Evolutionary conservation across 2,329 filamentous ascomycete species (phyloP), one percentile per base, ranked within the genome.

Genomic region (Trichophyton equinum): DNA sequence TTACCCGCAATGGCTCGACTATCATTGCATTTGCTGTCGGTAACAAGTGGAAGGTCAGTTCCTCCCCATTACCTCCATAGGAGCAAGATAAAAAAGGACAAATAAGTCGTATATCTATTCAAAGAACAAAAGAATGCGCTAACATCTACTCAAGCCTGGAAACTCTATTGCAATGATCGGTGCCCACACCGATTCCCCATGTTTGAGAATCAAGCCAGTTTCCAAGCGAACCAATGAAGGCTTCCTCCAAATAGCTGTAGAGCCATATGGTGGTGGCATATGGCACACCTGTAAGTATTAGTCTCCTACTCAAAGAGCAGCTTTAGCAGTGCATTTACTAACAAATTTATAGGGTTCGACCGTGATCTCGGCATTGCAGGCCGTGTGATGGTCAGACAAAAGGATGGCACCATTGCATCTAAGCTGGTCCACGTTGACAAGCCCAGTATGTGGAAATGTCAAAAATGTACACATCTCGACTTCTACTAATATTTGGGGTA

Each of bases 231-330:
- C 83, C 69, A 85, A 83, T 61, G 87, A 88, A 65, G 92, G 92
- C 11, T 99, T 94, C 74, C 76, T 96, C 64, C 94, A 99, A 76
- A 86, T 99, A 61, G 94, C 91, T 59, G 92, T 96, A 58, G 94
- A 99, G 79, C 92, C 90, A 1, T 99, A 99, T 71, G 94, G 94
- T 59, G 94, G 94, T 64, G 94, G 94, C 61, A 86, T 97, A 69
- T 97, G 92, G 92, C 91, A 96, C 75, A 95, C 89, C 55, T 99
- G 85, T 78, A 63, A 57, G 69, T 65, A 46, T 46, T 25, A n/a
- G 9, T 55, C 27, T 9, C 7, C 8, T 5, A 38, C n/a, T 11
- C 9, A 25, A 30, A 20, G 2, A 3, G 20, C 22, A n/a, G 5
- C 56, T 5, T 8, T 7, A 44, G 38, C 2, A n/a, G 55, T n/a